These are phyloP conservation scores for Hippophae gyantsensis DNA, from an alignment of 306 rosid genomes.

Conservation along the genomic window DNA sequence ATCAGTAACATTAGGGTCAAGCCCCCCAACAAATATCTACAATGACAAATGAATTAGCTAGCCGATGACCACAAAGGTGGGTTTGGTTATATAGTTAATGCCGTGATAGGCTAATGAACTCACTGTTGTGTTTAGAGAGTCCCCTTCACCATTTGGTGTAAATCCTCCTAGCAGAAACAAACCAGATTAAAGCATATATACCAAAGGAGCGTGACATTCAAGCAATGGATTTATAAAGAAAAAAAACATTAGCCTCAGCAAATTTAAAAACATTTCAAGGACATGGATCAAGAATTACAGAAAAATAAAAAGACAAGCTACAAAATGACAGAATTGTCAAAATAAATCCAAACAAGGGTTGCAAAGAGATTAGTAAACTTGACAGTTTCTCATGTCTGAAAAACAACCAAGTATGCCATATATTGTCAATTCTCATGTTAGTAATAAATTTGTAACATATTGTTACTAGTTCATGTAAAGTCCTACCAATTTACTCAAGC, in stretches of 20 bases:
- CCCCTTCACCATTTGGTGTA: conserved; percentile 71
- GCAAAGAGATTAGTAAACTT: too few species aligned
- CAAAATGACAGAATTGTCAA: too few species aligned
- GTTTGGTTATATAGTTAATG: conserved; percentile 3
- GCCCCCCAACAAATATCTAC: conserved; percentile 98
- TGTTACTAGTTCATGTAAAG: too few species aligned
- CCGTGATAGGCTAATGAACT: conserved; percentile 21
- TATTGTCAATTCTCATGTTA: too few species aligned
- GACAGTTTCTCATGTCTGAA: too few species aligned
- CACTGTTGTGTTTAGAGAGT: conserved; percentile 88
- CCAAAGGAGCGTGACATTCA: not conserved
- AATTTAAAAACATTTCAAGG: too few species aligned
- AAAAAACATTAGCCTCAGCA: not conserved
- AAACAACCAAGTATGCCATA: too few species aligned
- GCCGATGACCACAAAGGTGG: not conserved
- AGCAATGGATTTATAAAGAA: not conserved
- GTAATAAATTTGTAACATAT: too few species aligned
- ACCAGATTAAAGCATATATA: not conserved
- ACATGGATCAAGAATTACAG: too few species aligned
- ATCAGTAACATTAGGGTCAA: conserved; percentile 79
- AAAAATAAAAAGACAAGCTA: not conserved
- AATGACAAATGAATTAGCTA: conserved; percentile 22
- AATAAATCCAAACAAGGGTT: too few species aligned
- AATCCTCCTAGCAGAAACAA: conserved; percentile 47
- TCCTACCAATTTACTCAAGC: too few species aligned